Base-by-base conservation (phyloP, 1,284 basidiomycete genomes). In the Malassezia arunalokei region DNA sequence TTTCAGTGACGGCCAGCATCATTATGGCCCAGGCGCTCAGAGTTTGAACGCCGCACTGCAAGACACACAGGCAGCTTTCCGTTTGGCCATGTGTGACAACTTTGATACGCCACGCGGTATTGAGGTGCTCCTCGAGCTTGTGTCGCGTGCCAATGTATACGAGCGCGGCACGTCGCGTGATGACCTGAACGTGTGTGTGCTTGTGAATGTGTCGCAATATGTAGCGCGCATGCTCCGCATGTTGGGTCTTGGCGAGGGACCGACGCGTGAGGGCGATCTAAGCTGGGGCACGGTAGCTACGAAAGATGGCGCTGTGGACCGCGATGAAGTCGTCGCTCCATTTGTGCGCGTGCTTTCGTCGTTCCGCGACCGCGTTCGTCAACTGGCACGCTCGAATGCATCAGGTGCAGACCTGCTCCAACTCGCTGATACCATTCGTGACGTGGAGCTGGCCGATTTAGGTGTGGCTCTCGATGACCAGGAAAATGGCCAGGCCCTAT, bases 401-500 rank as follows among this genome's bases (percentile, higher is more conserved):
- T 50, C 68, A 7, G 51, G 58, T 5, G 52, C 53, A 7, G 66
- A 66, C 20, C 63, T 71, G 40, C 62, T 71, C 40, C 58, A 64
- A 44, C 64, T 73, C 5, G 66, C 68, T 3, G 94, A 99, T 76
- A 82, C 82, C 55, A 79, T 99, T 56, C 81, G 94, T 27, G 94
- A 98, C 73, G 77, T 81, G 37, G 91, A 95, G 68, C 78, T 96
- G 37, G 84, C 92, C 41, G 85, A 90, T 24, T 78, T 98, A 48
- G 94, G 94, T 12, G 87, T 99, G 5, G 89, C 90, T 8, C 78
- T 99, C 39, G 94, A 98, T 69, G 94, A 99, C 75, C 87, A 90
- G 77, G 68, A 67, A 33, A 88, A 90, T 76, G 88, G 90, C 83
- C 62, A 63, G 75, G 61, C 62, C 12, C 81, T 98, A 40, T 86